Evolutionary conservation across 345 rosid species (phyloP).

Genomic region (Acer campestre): DNA sequence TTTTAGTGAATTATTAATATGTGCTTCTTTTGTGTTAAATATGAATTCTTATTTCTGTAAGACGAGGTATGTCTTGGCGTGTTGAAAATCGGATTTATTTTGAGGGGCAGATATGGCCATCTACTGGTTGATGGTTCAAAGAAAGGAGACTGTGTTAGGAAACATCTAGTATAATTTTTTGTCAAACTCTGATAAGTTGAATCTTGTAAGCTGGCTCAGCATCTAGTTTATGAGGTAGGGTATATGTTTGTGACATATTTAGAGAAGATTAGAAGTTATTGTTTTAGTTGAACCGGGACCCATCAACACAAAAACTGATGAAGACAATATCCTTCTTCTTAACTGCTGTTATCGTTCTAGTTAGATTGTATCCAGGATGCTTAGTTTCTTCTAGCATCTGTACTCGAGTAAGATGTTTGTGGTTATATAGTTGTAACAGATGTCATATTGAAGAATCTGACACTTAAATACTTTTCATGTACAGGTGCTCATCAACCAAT

Average conservation of each 20-base stretch:
- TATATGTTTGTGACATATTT: neutral
- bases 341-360: conserved; percentile 11
- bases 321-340: neutral
- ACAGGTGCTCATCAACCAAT: conserved; percentile 93
- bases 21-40: neutral
- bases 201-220: neutral
- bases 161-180: neutral
- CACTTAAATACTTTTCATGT: conserved; percentile 28
- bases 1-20: neutral
- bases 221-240: conserved; percentile 14
- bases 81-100: neutral
- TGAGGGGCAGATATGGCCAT: neutral
- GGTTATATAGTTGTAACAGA: conserved; percentile 10
- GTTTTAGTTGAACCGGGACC: neutral
- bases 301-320: neutral
- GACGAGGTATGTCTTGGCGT: neutral
- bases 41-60: neutral
- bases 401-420: neutral
- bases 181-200: conserved; percentile 3
- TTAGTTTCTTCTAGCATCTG: neutral
- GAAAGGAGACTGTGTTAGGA: neutral
- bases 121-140: conserved; percentile 2
- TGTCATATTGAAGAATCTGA: conserved; percentile 20
- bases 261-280: conserved; percentile 2
- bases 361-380: conserved; percentile 7